Evolutionary conservation across 768 basidiomycete species (phyloP), one percentile per base, ranked within the genome.

Genomic region (Amanita muscaria): DNA sequence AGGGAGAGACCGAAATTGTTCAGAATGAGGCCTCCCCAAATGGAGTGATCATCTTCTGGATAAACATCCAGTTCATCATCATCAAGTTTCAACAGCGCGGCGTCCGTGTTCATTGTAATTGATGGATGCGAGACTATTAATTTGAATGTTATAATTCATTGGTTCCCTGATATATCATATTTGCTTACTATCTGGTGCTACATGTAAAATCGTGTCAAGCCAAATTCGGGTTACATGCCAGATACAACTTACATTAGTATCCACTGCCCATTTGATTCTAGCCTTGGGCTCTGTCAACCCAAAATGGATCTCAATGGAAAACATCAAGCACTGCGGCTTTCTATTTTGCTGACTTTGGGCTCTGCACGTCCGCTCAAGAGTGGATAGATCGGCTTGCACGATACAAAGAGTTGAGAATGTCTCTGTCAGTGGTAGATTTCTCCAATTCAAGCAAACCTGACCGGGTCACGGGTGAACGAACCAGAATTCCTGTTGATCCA

Each of bases 241-340:
- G 35, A 37, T 31, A 34, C 27, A 23, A 69, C 83, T 46, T 56
- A 85, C 83, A 54, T 83, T 79, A 54, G n/a, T n/a, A n/a, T n/a
- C n/a, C n/a, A 87, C 83, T 40, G 77, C 71, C 85, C 84, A 88
- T 59, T 86, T 88, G 42, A 88, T 87, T 45, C 83, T 72, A 5
- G 85, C 84, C 58, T 68, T 82, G 65, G 88, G 88, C 59, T 88
- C 85, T 1, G 85, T 88, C 49, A 88, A 56, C 24, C 85, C 84
- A 47, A 88, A 88, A 55, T 86, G 84, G 44, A 88, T 86, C 57
- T 87, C 85, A 22, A 88, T 79, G 23, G 80, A 83, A 60, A 88
- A 88, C n/a, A 88, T 79, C 48, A 88, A 85, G 11, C 83, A 88
- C 50, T 86, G 87, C 10, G 70, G 78, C 64, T 79, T 84, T 40